Evolutionary conservation across 306 rosid genomes (phyloP).

Genomic region (Cercis canadensis): DNA sequence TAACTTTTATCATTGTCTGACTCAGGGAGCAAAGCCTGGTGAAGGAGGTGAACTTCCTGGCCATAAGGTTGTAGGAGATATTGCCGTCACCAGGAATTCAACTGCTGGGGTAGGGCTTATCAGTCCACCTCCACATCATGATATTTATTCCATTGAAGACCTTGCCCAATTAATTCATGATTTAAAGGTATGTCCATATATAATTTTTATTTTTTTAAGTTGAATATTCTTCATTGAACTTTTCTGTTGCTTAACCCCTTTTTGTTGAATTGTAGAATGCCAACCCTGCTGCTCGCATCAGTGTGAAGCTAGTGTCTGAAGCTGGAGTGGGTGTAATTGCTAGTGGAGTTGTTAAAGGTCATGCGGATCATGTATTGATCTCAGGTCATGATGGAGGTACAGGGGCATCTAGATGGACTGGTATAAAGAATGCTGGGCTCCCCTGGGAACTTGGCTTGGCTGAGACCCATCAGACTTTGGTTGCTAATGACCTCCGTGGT

Average conservation of each 20-base stretch:
- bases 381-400: constrained; percentile 99
- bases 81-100: constrained; percentile 92
- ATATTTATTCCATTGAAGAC: constrained; percentile 97
- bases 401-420: constrained; percentile 99
- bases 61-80: constrained; percentile 95
- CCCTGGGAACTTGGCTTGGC: constrained; percentile 99
- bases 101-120: constrained; percentile 99
- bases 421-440: constrained; percentile 98
- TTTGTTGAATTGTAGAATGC: constrained; percentile 65
- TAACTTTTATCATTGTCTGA: constrained; percentile 41
- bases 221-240: constrained; percentile 2
- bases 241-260: constrained; percentile 21
- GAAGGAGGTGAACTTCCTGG: constrained; percentile 99
- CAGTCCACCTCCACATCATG: constrained; percentile 99
- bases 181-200: constrained; percentile 69
- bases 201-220: neutral
- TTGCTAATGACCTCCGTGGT: constrained; percentile 96
- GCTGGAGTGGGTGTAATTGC: constrained; percentile 99
- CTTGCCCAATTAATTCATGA: constrained; percentile 96
- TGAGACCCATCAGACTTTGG: constrained; percentile 98
- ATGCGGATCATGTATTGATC: constrained; percentile 95
- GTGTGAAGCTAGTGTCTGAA: constrained; percentile 98
- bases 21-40: constrained; percentile 98
- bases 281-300: constrained; percentile 92
- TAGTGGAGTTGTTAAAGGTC: constrained; percentile 99